Percentiles rank a stretch among this genome's conserved stretches.
phyloP scores from a whole-genome alignment of 495 filamentous ascomycete species.

The Cercophora scortea region DNA sequence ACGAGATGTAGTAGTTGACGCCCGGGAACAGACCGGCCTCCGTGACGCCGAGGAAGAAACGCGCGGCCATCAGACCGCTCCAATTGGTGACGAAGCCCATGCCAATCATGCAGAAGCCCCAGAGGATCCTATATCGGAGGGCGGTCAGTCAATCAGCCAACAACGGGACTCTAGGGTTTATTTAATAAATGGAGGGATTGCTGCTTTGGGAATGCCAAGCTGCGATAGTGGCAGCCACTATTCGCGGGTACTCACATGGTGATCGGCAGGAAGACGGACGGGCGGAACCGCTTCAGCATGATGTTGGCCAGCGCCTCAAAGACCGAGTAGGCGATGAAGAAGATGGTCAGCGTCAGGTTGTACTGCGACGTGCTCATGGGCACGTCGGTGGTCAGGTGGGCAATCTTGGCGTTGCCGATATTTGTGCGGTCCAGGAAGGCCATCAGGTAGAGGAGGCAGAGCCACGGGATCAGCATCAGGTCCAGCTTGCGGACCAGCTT shows the following conservation, averaged over 20 bases:
- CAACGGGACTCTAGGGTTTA: not conserved
- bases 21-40: constrained; percentile 81
- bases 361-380: constrained; percentile 50
- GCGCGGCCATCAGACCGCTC: constrained; percentile 63
- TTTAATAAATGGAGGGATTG: no score
- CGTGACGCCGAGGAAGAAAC: constrained; percentile 71
- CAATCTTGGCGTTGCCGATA: constrained; percentile 79
- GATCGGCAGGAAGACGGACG: constrained; percentile 45
- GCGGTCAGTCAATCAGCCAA: not conserved
- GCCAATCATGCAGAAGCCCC: constrained; percentile 68
- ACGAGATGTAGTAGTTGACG: constrained; percentile 61
- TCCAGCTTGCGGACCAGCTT: constrained; percentile 64
- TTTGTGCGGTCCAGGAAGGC: constrained; percentile 70
- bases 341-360: constrained; percentile 68
- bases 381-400: constrained; percentile 53
- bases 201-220: not conserved
- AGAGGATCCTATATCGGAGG: constrained; percentile 24
- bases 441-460: constrained; percentile 70
- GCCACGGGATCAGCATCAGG: constrained; percentile 67
- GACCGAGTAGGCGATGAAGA: constrained; percentile 78
- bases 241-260: constrained; percentile 15
- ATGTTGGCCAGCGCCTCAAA: constrained; percentile 79
- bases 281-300: constrained; percentile 58
- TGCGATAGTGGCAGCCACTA: not conserved
- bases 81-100: constrained; percentile 75